Conservation (phyloP, 2,329 filamentous ascomycete genomes). For the Hypoxylon sp. region DNA sequence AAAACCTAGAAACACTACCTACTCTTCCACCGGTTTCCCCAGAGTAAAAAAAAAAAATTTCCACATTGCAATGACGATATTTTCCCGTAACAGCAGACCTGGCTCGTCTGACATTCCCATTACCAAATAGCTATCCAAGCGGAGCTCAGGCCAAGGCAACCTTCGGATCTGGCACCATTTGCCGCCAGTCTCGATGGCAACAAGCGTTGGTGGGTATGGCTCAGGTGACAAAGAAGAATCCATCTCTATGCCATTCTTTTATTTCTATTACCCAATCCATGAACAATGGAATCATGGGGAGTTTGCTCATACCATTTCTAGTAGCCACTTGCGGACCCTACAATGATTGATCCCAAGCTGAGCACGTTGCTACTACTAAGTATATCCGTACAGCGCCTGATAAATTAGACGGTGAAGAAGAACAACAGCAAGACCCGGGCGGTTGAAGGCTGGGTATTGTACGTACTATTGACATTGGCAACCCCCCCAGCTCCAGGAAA, state of each 20-base stretch:
- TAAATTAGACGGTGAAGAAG: slow-evolving; percentile 44
- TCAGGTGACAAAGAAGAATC: slow-evolving; percentile 58
- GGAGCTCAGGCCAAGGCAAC: slow-evolving; percentile 42
- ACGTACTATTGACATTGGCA: slow-evolving; percentile 37
- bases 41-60: slow-evolving; percentile 24
- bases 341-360: slow-evolving; percentile 9
- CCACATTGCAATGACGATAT: slow-evolving; percentile 45
- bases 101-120: slow-evolving; percentile 55
- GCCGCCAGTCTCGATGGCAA: slow-evolving; percentile 46
- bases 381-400: slow-evolving; percentile 23
- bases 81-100: slow-evolving; percentile 39
- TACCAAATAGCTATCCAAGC: slow-evolving; percentile 58
- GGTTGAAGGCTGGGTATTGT: slow-evolving; percentile 12
- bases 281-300: slow-evolving; percentile 50
- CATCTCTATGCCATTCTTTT: slow-evolving; percentile 55
- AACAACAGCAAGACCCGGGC: slow-evolving; percentile 29
- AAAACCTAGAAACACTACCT: slow-evolving; percentile 17
- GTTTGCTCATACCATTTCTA: slow-evolving; percentile 38
- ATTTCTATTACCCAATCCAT: slow-evolving; percentile 67
- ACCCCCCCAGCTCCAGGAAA: slow-evolving; percentile 17
- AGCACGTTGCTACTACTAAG: slow-evolving; percentile 7
- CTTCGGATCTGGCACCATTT: slow-evolving; percentile 40
- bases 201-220: slow-evolving; percentile 48
- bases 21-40: slow-evolving; percentile 24
- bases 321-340: slow-evolving; percentile 32